These are phyloP conservation scores for Auricularia heimuer DNA, from an alignment of 768 basidiomycete genomes.

Conservation along the genomic window DNA sequence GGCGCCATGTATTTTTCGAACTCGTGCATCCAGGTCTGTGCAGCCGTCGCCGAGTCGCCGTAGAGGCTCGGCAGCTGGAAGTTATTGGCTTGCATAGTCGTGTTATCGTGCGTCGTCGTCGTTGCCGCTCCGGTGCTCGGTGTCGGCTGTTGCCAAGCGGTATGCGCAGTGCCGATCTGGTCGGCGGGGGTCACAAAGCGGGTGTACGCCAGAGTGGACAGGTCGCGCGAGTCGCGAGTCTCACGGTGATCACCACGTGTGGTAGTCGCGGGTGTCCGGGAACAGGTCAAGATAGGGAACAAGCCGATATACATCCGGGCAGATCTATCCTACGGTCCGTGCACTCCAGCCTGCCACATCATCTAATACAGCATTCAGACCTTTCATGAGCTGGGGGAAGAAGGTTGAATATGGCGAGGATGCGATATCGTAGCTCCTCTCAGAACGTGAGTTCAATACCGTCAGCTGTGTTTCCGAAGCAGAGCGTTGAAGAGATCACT, in stretches of 20 bases:
- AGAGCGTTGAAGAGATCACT: no score
- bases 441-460: no score
- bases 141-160: neutral
- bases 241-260: neutral
- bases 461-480: no score
- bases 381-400: no score
- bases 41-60: no score
- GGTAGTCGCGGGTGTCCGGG: neutral
- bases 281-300: neutral
- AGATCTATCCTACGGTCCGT: neutral
- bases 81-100: neutral
- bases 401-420: no score
- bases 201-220: neutral
- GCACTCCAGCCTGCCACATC: no score
- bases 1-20: no score
- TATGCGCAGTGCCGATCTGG: neutral
- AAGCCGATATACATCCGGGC: neutral
- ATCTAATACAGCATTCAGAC: no score
- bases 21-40: no score
- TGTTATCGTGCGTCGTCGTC: neutral
- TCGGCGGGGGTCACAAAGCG: neutral
- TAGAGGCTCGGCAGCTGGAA: neutral
- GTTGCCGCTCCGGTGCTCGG: neutral
- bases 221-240: neutral
- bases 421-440: no score